Evolutionary conservation across 108 stramenopile genomes (phyloP).

Genomic region (Nitzschia palea): DNA sequence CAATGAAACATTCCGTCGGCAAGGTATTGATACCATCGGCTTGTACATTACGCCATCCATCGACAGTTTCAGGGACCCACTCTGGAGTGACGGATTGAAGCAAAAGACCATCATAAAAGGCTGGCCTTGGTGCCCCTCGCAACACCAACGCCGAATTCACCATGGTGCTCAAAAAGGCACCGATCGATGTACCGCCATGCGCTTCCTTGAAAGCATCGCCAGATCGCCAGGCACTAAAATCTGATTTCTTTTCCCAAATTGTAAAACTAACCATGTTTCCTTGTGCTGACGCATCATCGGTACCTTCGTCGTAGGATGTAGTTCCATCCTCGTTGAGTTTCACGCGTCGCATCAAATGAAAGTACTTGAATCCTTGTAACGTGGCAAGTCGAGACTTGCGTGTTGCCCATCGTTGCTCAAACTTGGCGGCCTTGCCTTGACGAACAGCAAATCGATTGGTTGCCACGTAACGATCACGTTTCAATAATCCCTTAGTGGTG

Average conservation of each 20-base stretch:
- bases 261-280: conserved; percentile 86
- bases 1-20: conserved; percentile 78
- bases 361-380: conserved; percentile 86
- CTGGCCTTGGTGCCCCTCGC: conserved; percentile 72
- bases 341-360: conserved; percentile 84
- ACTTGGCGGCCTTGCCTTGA: conserved; percentile 64
- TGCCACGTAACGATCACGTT: conserved; percentile 81
- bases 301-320: conserved; percentile 25
- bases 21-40: conserved; percentile 68
- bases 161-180: conserved; percentile 82
- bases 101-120: conserved; percentile 83
- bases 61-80: conserved; percentile 60
- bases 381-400: conserved; percentile 72
- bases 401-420: conserved; percentile 89
- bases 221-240: conserved; percentile 79
- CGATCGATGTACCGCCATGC: conserved; percentile 86
- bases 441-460: conserved; percentile 88
- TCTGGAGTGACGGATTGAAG: conserved; percentile 49
- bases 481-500: conserved; percentile 37
- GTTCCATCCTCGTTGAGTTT: conserved; percentile 40
- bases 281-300: conserved; percentile 21
- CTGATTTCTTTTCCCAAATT: conserved; percentile 83
- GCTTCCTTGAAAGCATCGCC: conserved; percentile 94
- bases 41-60: conserved; percentile 84
- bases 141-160: conserved; percentile 68